phyloP scores from a whole-genome alignment of 2,329 filamentous ascomycete genomes.

The Diaporthe humulicola region DNA sequence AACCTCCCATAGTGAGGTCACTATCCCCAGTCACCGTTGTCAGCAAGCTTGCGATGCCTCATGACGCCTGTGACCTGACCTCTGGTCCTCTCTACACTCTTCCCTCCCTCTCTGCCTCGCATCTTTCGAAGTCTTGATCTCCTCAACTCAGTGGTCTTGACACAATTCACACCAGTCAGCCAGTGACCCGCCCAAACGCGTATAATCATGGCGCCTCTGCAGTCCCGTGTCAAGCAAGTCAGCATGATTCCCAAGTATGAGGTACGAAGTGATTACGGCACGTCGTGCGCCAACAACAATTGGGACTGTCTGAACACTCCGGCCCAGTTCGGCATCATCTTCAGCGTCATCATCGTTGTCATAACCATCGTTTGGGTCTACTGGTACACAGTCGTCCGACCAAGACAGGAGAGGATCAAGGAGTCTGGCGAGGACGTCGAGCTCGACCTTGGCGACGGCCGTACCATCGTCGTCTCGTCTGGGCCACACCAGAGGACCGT shows the following conservation, averaged over 20 bases:
- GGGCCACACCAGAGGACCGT: conserved; percentile 20
- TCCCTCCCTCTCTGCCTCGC: background rate
- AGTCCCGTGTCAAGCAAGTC: conserved; percentile 39
- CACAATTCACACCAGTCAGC: no score
- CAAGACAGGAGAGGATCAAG: conserved; percentile 36
- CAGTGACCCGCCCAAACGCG: background rate
- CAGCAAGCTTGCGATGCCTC: background rate
- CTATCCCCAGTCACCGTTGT: background rate
- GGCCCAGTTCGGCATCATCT: conserved; percentile 56
- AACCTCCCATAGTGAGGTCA: background rate
- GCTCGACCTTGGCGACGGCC: conserved; percentile 24
- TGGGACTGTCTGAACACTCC: conserved; percentile 56
- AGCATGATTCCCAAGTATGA: conserved; percentile 40
- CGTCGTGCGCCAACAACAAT: conserved; percentile 46
- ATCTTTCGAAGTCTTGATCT: background rate
- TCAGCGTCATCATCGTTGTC: conserved; percentile 49
- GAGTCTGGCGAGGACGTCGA: conserved; percentile 31
- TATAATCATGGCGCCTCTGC: background rate
- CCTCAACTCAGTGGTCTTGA: background rate
- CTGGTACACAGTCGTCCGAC: conserved; percentile 46
- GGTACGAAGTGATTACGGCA: conserved; percentile 22
- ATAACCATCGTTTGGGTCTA: conserved; percentile 48
- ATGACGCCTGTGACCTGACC: background rate
- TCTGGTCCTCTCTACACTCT: background rate
- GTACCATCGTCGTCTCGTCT: conserved; percentile 20